A percentile compares a stretch with the other conserved stretches of the same genome.
These are phyloP conservation scores for Penstemon barbatus DNA, from an alignment of 257 asterid genomes.

Conservation along the genomic window DNA sequence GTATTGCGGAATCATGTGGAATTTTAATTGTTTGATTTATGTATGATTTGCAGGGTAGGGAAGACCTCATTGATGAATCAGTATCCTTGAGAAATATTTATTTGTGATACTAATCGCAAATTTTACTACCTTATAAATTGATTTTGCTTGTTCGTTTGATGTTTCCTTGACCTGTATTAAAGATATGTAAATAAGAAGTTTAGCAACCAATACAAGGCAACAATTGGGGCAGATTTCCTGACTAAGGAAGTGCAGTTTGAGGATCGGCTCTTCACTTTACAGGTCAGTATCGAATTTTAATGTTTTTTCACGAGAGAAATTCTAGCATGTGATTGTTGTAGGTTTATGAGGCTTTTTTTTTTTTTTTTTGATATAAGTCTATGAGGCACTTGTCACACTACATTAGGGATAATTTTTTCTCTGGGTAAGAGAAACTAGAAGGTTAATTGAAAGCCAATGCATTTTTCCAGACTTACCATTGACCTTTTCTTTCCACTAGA, in stretches of 20 bases:
- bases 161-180: slow-evolving; percentile 51
- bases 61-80: slow-evolving; percentile 99
- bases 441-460: slow-evolving; percentile 3
- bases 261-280: slow-evolving; percentile 91
- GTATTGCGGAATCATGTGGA: not conserved
- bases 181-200: slow-evolving; percentile 98
- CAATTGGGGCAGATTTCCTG: slow-evolving; percentile 98
- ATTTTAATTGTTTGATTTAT: not conserved
- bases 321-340: slow-evolving; percentile 1
- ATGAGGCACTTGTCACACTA: not conserved
- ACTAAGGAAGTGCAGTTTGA: slow-evolving; percentile 98
- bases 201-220: slow-evolving; percentile 98
- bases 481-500: too few relatives aligned
- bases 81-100: slow-evolving; percentile 56
- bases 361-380: not conserved
- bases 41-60: slow-evolving; percentile 81
- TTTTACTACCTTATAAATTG: not conserved
- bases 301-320: not conserved
- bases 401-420: not conserved
- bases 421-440: not conserved
- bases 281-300: slow-evolving; percentile 47
- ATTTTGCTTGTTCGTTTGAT: slow-evolving; percentile 27
- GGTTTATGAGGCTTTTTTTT: slow-evolving; percentile 4
- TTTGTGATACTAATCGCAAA: not conserved
- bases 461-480: not conserved